These are phyloP conservation scores for Candida awuae DNA, from an alignment of 805 yeast species.

Conservation along the genomic window DNA sequence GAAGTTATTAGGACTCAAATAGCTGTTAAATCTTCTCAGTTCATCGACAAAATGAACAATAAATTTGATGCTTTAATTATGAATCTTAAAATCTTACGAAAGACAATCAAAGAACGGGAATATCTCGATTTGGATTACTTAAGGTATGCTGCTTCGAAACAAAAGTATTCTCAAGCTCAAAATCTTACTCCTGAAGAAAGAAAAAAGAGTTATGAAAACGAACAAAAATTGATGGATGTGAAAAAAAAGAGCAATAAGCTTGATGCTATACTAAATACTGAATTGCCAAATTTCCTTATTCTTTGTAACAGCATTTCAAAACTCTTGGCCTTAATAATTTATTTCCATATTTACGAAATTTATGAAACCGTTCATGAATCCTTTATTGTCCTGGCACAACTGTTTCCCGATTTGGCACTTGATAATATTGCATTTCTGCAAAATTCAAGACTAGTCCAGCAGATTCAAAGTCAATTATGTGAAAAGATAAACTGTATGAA, in stretches of 20 bases:
- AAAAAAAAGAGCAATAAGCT: slow-evolving; percentile 31
- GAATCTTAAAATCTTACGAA: slow-evolving; percentile 17
- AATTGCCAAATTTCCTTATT: slow-evolving; percentile 37
- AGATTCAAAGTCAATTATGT: not conserved
- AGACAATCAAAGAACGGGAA: slow-evolving; percentile 20
- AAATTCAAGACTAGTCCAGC: not conserved
- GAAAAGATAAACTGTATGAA: slow-evolving; percentile 3
- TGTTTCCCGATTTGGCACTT: slow-evolving; percentile 4
- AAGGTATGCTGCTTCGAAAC: slow-evolving; percentile 15
- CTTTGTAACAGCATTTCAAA: slow-evolving; percentile 27
- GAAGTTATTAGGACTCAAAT: not conserved
- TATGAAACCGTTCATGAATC: slow-evolving; percentile 18
- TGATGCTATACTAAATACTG: slow-evolving; percentile 35
- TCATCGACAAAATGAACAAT: slow-evolving; percentile 1
- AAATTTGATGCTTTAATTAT: slow-evolving; percentile 1
- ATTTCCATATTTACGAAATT: slow-evolving; percentile 32
- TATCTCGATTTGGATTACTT: slow-evolving; percentile 19
- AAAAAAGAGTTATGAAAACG: slow-evolving; percentile 27
- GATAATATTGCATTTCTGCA: slow-evolving; percentile 1
- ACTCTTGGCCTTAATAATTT: slow-evolving; percentile 29
- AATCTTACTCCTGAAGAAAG: slow-evolving; percentile 33
- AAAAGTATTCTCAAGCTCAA: slow-evolving; percentile 17
- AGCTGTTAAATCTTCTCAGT: not conserved
- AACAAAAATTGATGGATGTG: slow-evolving; percentile 25
- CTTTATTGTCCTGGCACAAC: slow-evolving; percentile 6